A percentile compares a stretch with the other conserved stretches of the same genome.
These are phyloP conservation scores for Brettanomyces bruxellensis DNA, from an alignment of 805 yeast species.

Conservation along the genomic window DNA sequence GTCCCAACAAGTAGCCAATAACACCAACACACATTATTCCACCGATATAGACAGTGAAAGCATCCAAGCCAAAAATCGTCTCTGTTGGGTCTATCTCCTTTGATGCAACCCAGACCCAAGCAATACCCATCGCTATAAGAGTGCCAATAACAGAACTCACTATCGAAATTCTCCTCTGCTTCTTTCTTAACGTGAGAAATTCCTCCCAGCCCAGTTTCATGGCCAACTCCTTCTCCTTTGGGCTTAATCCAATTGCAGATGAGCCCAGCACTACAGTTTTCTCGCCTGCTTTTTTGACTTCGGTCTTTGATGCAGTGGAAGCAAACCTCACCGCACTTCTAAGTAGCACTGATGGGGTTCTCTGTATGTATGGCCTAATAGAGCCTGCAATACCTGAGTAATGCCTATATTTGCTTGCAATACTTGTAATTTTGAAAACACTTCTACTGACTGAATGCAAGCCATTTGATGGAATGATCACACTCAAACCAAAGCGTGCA, in stretches of 20 bases:
- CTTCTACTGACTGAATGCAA: no score
- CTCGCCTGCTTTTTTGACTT: background rate
- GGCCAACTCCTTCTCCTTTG: constrained; percentile 16
- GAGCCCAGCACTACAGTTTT: background rate
- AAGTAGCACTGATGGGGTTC: no score
- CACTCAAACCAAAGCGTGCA: no score
- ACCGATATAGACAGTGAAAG: constrained; percentile 71
- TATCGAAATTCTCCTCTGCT: constrained; percentile 61
- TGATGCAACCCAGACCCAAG: constrained; percentile 73
- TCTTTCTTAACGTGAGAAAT: constrained; percentile 67
- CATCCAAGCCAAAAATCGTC: constrained; percentile 83
- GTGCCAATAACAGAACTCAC: constrained; percentile 64
- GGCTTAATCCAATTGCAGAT: constrained; percentile 2
- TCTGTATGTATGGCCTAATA: no score
- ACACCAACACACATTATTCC: constrained; percentile 66
- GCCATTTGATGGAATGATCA: no score
- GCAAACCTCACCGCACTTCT: background rate
- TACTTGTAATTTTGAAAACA: no score
- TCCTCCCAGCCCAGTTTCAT: constrained; percentile 56
- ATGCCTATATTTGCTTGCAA: no score
- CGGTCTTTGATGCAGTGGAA: background rate
- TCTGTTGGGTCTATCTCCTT: constrained; percentile 84
- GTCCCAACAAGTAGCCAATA: constrained; percentile 77
- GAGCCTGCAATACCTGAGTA: no score
- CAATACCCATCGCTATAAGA: constrained; percentile 49